phyloP scores from a whole-genome alignment of 805 yeast species.

The Kregervanrija fluxuum region DNA sequence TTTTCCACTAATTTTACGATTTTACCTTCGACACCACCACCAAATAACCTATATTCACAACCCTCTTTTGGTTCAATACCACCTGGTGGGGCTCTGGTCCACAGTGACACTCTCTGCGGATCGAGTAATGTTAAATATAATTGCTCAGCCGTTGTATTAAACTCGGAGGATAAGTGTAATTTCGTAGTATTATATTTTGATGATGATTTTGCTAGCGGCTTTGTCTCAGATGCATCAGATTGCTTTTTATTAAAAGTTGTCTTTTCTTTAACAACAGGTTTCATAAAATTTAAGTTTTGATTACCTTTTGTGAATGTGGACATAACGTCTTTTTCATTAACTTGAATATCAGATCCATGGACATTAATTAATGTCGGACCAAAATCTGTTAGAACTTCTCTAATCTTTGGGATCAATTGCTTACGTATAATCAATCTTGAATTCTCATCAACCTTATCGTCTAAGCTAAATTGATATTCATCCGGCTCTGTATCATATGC shows the following conservation, averaged over 20 bases:
- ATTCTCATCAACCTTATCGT: slow-evolving; percentile 50
- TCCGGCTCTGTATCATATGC: slow-evolving; percentile 86
- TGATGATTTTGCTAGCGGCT: slow-evolving; percentile 18
- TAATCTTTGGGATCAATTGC: slow-evolving; percentile 61
- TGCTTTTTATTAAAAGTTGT: slow-evolving; percentile 20
- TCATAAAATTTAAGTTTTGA: slow-evolving; percentile 28
- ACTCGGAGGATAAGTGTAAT: slow-evolving; percentile 66
- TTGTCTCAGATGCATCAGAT: slow-evolving; percentile 9
- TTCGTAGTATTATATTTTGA: slow-evolving; percentile 78
- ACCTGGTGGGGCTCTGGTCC: slow-evolving; percentile 72
- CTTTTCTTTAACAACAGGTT: slow-evolving; percentile 22
- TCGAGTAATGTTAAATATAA: slow-evolving; percentile 71
- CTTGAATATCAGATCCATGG: slow-evolving; percentile 85
- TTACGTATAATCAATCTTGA: slow-evolving; percentile 39
- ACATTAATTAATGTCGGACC: slow-evolving; percentile 69
- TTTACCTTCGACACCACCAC: slow-evolving; percentile 79
- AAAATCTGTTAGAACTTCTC: slow-evolving; percentile 52
- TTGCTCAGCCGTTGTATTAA: slow-evolving; percentile 85
- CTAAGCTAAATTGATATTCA: slow-evolving; percentile 79
- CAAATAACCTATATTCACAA: slow-evolving; percentile 63
- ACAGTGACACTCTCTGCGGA: slow-evolving; percentile 74
- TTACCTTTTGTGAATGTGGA: slow-evolving; percentile 49
- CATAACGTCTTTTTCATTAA: slow-evolving; percentile 57
- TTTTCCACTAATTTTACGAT: slow-evolving; percentile 52
- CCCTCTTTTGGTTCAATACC: slow-evolving; percentile 53